Base-by-base conservation (phyloP, 2,329 filamentous ascomycete genomes). In the Cladophialophora bantiana region DNA sequence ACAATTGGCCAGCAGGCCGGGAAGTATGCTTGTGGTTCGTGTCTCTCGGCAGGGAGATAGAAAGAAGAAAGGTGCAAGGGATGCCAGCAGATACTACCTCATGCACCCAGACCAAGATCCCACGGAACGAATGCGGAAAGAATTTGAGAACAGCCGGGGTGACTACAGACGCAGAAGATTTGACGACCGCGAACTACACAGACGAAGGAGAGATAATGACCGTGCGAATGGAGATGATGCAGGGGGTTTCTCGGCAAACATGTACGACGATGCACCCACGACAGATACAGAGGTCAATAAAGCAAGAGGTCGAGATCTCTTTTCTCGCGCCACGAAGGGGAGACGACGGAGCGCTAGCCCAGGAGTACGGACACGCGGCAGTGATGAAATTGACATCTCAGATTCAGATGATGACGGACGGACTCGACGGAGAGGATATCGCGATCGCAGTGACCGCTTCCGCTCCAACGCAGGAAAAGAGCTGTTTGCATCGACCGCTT, bases 61-160 rank as follows among this genome's bases (percentile, higher is more conserved):
- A 76, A 99, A 99, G 79, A 86, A 88, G 73, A 86, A 83, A 52
- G 90, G 92, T 48, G 94, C 95, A 1, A 87, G 92, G 10, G 86
- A 90, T 59, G 86, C 91, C 68, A 98, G 94, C 79, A 87, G 92
- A 12, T 98, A 96, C 81, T 99, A 99, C 77, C 87, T 97, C 40
- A 85, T 95, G 74, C 92, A 98, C 73, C 94, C 94, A 0, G 92
- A 97, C 73, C 88, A 93, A 75, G 94, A 97, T 74, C 93, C 90
- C 2, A 89, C 89, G 72, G 93, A 92, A 79, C 86, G 87, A 60
- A 82, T 88, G 69, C 85, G 89, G 66, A 83, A 83, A 66, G 83
- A 86, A 59, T 77, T 81, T 42, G 74, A 77, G 4, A 83, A 86
- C 48, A 77, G 81, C 65, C 76, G 78, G 13, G 79, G 80, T 32